Evolutionary conservation across 805 yeast genomes (phyloP), one percentile per base, ranked within the genome.

Genomic region (Ogataea kodamae): DNA sequence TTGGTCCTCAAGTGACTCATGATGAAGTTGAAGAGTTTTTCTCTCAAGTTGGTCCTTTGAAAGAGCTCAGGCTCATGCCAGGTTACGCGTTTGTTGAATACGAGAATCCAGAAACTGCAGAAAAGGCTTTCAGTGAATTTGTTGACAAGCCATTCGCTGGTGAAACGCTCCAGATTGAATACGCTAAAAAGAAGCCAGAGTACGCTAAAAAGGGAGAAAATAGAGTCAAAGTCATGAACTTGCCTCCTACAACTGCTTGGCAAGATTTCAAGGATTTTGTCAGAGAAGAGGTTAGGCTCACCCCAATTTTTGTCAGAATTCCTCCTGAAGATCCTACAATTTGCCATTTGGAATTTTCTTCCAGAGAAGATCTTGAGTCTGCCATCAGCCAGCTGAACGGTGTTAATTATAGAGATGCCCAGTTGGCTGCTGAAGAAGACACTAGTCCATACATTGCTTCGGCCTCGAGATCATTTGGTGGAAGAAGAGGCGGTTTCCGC

Each of bases 11-110:
- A n/a, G 57, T 53, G 22, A 51, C 55, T 22, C 59, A 51, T 28
- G 56, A 78, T 42, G 84, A 80, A 51, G 62, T 83, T 35, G 80
- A 79, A 62, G 85, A 75, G 39, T 77, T 77, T 55, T 82, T 83
- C 55, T 58, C 76, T 13, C 71, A 76, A 37, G 70, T 70, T 41
- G 94, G 90, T 48, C 73, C 81, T 30, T 64, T 83, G 50, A 67
- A 70, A 42, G 87, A 80, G 53, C 76, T 81, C 33, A 78, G 78
- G 56, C 62, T 82, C 48, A 70, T 80, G 71, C 80, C 82, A 51
- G 96, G 96, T 25, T 84, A 78, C 54, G 97, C 94, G 16, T 89
- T 86, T 58, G 83, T 90, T 40, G 95, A 89, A 59, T 92, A 77
- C 52, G 87, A 77, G 57, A 74, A 71, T 45, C 69, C 75, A 26